phyloP scores from a whole-genome alignment of 1,284 basidiomycete genomes.

The Psilocybe mexicana region DNA sequence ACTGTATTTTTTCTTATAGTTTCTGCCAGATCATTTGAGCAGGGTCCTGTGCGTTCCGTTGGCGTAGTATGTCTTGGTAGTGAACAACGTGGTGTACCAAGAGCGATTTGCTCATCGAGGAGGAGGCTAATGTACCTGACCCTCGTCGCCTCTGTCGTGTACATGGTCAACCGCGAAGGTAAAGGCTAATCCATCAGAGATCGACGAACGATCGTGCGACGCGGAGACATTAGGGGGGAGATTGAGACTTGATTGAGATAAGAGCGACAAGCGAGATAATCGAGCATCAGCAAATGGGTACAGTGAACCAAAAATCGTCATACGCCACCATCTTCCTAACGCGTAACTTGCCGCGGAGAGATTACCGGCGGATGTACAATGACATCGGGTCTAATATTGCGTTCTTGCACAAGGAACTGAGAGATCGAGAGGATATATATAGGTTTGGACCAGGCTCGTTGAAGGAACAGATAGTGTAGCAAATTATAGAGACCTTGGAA shows the following conservation, averaged over 20 bases:
- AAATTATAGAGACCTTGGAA: not conserved
- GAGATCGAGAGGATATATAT: not conserved
- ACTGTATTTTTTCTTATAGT: no score
- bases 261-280: conserved; percentile 10
- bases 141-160: not conserved
- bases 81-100: not conserved
- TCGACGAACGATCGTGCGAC: conserved; percentile 10
- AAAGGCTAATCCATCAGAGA: conserved; percentile 12
- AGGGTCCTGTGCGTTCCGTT: no score
- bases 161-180: conserved; percentile 6
- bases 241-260: not conserved
- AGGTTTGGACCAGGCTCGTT: not conserved
- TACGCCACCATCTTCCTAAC: conserved; percentile 12
- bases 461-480: not conserved
- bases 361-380: conserved; percentile 14
- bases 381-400: conserved; percentile 9
- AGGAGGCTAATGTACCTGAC: conserved; percentile 5
- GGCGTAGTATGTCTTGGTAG: no score
- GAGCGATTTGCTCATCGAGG: not conserved
- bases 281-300: conserved; percentile 1
- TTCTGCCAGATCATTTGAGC: no score
- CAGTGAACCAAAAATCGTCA: conserved; percentile 8
- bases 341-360: conserved; percentile 9
- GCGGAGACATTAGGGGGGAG: not conserved
- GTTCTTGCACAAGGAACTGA: conserved; percentile 1